Base-by-base conservation (phyloP, 352 stramenopile species). In the Peronospora destructor region DNA sequence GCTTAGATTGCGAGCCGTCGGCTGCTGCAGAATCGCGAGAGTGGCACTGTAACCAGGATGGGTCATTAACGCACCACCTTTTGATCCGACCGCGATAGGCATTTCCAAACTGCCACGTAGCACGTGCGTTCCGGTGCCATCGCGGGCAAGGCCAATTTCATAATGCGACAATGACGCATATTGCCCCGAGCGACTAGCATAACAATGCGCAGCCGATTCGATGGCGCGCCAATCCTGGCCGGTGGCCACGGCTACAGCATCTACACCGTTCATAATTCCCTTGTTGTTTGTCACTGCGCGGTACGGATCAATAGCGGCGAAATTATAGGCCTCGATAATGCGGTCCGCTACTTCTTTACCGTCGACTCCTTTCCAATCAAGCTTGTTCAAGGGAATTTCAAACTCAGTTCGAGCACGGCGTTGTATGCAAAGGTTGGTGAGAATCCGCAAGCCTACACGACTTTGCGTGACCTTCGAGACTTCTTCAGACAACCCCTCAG, bases 231-330 rank as follows among this genome's bases (percentile, higher is more conserved):
- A 94, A 62, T 94, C 84, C 53, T 94, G 84, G 13, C 84, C 84
- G 1, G 80, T 91, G 3, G 84, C 84, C 5, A 94, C 51, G 32
- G 81, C 81, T 13, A 88, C 81, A 11, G 84, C 73, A 52, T 91
- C 82, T 12, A 94, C 68, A 33, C 81, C 84, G 51, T 94, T 94
- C 76, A 94, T 91, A 47, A 94, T 88, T 29, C 84, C 84, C 68
- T 94, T 94, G 72, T 94, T 94, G 64, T 94, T 83, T 28, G 83
- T 94, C 49, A 91, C 80, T 4, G 84, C 84, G 26, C 84, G 76
- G 55, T 81, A 94, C 35, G 84, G 84, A 33, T 94, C 84, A 16
- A 88, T 56, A 16, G 71, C 74, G 4, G 84, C 84, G 61, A 94
- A 94, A 53, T 87, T 85, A 71, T 85, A 91, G 4, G 84, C 84